These are phyloP conservation scores for Chaetomiaceae sp. DNA, from an alignment of 2,329 filamentous ascomycete genomes.

Conservation along the genomic window DNA sequence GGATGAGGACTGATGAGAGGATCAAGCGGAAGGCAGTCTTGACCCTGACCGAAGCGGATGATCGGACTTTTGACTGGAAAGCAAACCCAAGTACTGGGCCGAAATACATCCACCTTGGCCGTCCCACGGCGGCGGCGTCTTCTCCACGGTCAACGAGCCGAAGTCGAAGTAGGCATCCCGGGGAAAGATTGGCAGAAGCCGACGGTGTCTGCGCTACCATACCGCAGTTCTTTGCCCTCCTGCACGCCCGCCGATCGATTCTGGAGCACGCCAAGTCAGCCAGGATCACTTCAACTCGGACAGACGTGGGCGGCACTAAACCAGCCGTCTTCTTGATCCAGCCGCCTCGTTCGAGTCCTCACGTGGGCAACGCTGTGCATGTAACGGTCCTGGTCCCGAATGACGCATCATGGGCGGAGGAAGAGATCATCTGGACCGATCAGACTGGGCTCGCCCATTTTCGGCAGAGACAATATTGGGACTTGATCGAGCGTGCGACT, in stretches of 20 bases:
- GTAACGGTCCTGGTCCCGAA: slow-evolving; percentile 22
- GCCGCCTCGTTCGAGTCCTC: slow-evolving; percentile 13
- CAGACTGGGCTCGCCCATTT: slow-evolving; percentile 17
- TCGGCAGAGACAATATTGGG: slow-evolving; percentile 19
- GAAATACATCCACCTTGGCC: slow-evolving; percentile 13
- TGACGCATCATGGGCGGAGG: slow-evolving; percentile 21
- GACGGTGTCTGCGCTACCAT: slow-evolving; percentile 22
- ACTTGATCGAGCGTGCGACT: slow-evolving; percentile 16
- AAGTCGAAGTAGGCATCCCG: not conserved
- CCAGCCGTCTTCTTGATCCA: slow-evolving; percentile 12
- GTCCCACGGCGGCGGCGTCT: not conserved
- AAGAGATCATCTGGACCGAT: slow-evolving; percentile 23
- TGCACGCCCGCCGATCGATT: slow-evolving; percentile 19
- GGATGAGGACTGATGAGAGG: slow-evolving; percentile 21
- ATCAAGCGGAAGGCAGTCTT: slow-evolving; percentile 21
- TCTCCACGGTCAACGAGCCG: not conserved
- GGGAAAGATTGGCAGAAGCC: slow-evolving; percentile 9
- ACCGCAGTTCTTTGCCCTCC: slow-evolving; percentile 24
- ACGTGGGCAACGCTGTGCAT: slow-evolving; percentile 21
- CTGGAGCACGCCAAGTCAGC: slow-evolving; percentile 18
- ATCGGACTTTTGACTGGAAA: slow-evolving; percentile 19
- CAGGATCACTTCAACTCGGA: not conserved
- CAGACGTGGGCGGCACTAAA: not conserved
- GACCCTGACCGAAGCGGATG: slow-evolving; percentile 16
- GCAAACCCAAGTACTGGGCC: slow-evolving; percentile 18